Percentiles rank a stretch among this genome's conserved stretches.
phyloP scores from a whole-genome alignment of 805 yeast species.

The Pichia pseudocactophila region DNA sequence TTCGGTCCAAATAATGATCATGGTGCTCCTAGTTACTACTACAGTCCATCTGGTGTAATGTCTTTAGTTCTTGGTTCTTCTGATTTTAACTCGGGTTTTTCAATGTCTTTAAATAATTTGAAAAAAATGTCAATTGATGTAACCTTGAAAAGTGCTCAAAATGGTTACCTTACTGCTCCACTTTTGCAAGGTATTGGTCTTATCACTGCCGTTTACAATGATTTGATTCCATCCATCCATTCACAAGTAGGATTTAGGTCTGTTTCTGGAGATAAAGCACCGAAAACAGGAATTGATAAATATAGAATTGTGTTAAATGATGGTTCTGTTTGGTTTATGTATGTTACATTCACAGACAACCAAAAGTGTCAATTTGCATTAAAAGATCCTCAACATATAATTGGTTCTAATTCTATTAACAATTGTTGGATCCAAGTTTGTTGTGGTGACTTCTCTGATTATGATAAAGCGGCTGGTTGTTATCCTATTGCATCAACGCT shows the following conservation, averaged over 20 bases:
- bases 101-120: constrained; percentile 37
- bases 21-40: constrained; percentile 46
- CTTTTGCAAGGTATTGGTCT: constrained; percentile 57
- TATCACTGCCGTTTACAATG: constrained; percentile 40
- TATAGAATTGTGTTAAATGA: constrained; percentile 32
- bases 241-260: constrained; percentile 38
- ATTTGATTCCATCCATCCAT: constrained; percentile 36
- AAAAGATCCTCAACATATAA: constrained; percentile 27
- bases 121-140: constrained; percentile 44
- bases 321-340: constrained; percentile 42
- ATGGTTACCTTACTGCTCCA: constrained; percentile 36
- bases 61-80: constrained; percentile 50
- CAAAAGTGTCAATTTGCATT: constrained; percentile 26
- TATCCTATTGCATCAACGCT: constrained; percentile 35
- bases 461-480: constrained; percentile 60
- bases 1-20: constrained; percentile 40
- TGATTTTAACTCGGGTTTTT: constrained; percentile 33
- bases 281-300: constrained; percentile 27
- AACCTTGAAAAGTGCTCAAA: constrained; percentile 28
- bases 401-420: constrained; percentile 31
- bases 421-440: constrained; percentile 43
- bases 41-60: constrained; percentile 45
- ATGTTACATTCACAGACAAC: constrained; percentile 29
- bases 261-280: constrained; percentile 29
- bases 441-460: constrained; percentile 32